Conservation (phyloP, 371 early-diverging fungal genomes). For the Parasitella parasitica region DNA sequence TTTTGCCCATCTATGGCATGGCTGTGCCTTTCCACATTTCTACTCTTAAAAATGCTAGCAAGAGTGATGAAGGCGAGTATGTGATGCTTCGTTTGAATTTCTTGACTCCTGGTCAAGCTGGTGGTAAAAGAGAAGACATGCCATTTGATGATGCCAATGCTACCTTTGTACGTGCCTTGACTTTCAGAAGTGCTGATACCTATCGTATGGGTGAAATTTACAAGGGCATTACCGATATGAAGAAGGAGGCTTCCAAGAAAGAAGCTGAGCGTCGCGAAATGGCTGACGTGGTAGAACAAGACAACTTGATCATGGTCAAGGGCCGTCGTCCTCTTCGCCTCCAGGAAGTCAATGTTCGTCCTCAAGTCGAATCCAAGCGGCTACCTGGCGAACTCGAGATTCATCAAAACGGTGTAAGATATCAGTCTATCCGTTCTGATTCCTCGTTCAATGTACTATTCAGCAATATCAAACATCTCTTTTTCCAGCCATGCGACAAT, state of each 20-base stretch:
- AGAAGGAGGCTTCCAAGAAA: constrained; percentile 85
- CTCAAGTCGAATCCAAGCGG: constrained; percentile 83
- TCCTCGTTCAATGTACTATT: constrained; percentile 92
- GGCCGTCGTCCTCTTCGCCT: constrained; percentile 81
- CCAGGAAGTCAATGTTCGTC: constrained; percentile 89
- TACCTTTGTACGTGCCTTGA: constrained; percentile 90
- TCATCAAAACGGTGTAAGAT: constrained; percentile 93
- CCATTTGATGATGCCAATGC: constrained; percentile 89
- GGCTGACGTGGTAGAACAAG: constrained; percentile 97
- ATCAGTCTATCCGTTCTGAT: constrained; percentile 81
- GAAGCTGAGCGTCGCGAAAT: constrained; percentile 93
- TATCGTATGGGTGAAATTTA: constrained; percentile 83
- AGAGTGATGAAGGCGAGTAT: constrained; percentile 94
- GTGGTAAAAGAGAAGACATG: constrained; percentile 86
- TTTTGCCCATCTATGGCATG: constrained; percentile 96
- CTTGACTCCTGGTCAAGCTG: constrained; percentile 91
- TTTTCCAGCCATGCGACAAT: constrained; percentile 98
- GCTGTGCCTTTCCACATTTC: constrained; percentile 99
- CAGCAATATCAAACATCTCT: constrained; percentile 97
- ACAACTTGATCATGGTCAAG: constrained; percentile 76
- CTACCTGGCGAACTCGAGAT: constrained; percentile 93
- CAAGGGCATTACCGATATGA: constrained; percentile 82
- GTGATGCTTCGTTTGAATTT: constrained; percentile 97
- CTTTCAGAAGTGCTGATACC: constrained; percentile 88
- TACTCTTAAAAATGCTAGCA: constrained; percentile 93